A percentile compares a stretch with the other conserved stretches of the same genome.
These are phyloP conservation scores for Ceratocystiopsis minuta DNA, from an alignment of 2,329 filamentous ascomycete species.

Conservation along the genomic window DNA sequence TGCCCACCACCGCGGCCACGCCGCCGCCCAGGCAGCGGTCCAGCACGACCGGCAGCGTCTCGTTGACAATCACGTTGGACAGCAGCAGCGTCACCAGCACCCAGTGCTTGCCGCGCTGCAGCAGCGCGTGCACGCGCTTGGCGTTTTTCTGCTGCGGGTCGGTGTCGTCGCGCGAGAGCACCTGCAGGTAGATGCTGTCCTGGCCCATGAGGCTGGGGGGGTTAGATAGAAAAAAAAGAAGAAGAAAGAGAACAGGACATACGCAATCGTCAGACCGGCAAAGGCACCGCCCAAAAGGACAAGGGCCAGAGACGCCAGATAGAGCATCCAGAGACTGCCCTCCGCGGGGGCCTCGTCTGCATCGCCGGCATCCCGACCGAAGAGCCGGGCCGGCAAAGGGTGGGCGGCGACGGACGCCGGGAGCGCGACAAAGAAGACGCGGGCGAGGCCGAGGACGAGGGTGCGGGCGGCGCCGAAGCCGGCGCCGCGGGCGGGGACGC, in stretches of 20 bases:
- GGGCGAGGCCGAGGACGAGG: constrained; percentile 31
- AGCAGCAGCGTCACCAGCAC: constrained; percentile 85
- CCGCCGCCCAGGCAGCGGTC: constrained; percentile 88
- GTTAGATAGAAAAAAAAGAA: not conserved
- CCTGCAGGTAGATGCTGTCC: constrained; percentile 94
- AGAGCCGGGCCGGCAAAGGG: constrained; percentile 17
- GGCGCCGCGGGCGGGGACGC: not conserved
- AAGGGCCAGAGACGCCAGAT: constrained; percentile 58
- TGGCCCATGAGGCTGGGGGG: constrained; percentile 39
- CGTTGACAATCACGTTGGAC: constrained; percentile 95
- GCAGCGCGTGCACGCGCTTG: constrained; percentile 56
- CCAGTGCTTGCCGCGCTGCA: constrained; percentile 92
- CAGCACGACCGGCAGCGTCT: constrained; percentile 85
- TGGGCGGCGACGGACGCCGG: constrained; percentile 23
- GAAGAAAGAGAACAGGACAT: constrained; percentile 5
- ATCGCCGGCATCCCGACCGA: constrained; percentile 23
- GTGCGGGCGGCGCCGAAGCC: constrained; percentile 23
- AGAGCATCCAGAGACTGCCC: constrained; percentile 63
- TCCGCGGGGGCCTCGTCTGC: constrained; percentile 35
- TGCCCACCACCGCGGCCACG: constrained; percentile 82
- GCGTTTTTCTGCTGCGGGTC: constrained; percentile 79
- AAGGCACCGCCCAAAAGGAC: constrained; percentile 85
- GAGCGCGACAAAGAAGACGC: constrained; percentile 30
- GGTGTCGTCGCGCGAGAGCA: constrained; percentile 71
- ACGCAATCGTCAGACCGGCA: constrained; percentile 82